These are phyloP conservation scores for Ophiostoma australiae DNA, from an alignment of 2,329 filamentous ascomycete species.

Conservation along the genomic window DNA sequence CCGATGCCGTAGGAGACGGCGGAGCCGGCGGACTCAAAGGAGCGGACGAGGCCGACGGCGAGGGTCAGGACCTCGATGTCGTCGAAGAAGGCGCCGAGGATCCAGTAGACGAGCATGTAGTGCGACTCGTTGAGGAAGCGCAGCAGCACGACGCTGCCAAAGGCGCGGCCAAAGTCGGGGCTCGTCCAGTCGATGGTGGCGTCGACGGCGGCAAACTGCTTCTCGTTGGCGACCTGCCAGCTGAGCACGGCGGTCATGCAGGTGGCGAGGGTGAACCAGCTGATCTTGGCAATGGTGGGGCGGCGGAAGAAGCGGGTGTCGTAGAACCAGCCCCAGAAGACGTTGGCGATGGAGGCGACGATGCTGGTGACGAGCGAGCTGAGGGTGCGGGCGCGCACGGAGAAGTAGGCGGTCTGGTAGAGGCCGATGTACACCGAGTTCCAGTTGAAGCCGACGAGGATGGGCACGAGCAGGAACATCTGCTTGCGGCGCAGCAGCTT, in stretches of 20 bases:
- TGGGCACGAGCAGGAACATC: not conserved
- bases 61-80: slow-evolving; percentile 12
- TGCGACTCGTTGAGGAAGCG: slow-evolving; percentile 16
- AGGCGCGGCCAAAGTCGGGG: slow-evolving; percentile 13
- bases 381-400: slow-evolving; percentile 8
- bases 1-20: slow-evolving; percentile 14
- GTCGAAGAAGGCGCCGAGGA: slow-evolving; percentile 12
- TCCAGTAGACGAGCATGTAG: slow-evolving; percentile 17
- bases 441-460: slow-evolving; percentile 16
- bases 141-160: slow-evolving; percentile 15
- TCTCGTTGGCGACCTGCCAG: slow-evolving; percentile 16
- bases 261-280: not conserved
- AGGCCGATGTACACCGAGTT: slow-evolving; percentile 9
- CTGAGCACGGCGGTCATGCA: slow-evolving; percentile 2
- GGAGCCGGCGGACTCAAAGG: slow-evolving; percentile 11
- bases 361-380: slow-evolving; percentile 8
- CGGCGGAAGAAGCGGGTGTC: slow-evolving; percentile 8
- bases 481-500: slow-evolving; percentile 9
- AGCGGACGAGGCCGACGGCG: slow-evolving; percentile 13
- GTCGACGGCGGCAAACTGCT: not conserved
- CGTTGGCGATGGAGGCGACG: slow-evolving; percentile 14
- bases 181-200: slow-evolving; percentile 5
- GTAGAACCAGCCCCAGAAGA: slow-evolving; percentile 17
- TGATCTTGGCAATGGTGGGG: slow-evolving; percentile 11
- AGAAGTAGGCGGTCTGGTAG: slow-evolving; percentile 16